Evolutionary conservation across 1,284 basidiomycete genomes (phyloP), one percentile per base, ranked within the genome.

Genomic region (Sanghuangporus baumii): DNA sequence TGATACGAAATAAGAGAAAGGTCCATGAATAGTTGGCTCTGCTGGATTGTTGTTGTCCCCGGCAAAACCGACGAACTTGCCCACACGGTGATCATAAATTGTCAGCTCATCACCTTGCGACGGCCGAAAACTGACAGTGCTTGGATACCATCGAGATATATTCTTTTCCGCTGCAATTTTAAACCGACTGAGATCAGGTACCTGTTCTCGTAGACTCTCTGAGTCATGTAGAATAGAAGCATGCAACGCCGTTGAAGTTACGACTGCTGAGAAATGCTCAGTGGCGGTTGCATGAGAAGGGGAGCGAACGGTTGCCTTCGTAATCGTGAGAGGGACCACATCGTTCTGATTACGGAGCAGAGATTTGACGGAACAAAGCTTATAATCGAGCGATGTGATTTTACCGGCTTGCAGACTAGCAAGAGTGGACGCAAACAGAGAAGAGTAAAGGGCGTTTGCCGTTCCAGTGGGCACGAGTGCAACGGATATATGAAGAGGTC

Each of bases 381-480:
- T 79, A 70, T 85, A 83, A 34, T 73, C 68, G 1, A 71, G 56
- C 8, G 74, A 65, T 9, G 52, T 54, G 16, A 54, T 37, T 8
- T 37, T n/a, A 11, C 52, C 52, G 2, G 31, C 11, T 71, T 70
- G 38, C 71, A 65, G 6, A 69, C 48, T 3, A 6, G 71, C 69
- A 6, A 69, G 63, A 6, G 67, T 50, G 6, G 78, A 78, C 2
- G 78, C 81, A 67, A 85, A 89, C 51, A 86, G 73, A 52, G 79
- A 88, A 59, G 81, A 81, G 72, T 89, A 94, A n/a, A 97, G 78
- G 0, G 96, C 96, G 71, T 98, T 98, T 18, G 94, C 94, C n/a
- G 95, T 98, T 9, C 96, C 96, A 48, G 85, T 85, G 2, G 95
- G 94, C 14, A 91, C 77, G 38, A 90, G 77, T 9, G 77, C 82